These are phyloP conservation scores for Alternaria novae-zelandiae DNA, from an alignment of 2,329 filamentous ascomycete species.

Conservation along the genomic window DNA sequence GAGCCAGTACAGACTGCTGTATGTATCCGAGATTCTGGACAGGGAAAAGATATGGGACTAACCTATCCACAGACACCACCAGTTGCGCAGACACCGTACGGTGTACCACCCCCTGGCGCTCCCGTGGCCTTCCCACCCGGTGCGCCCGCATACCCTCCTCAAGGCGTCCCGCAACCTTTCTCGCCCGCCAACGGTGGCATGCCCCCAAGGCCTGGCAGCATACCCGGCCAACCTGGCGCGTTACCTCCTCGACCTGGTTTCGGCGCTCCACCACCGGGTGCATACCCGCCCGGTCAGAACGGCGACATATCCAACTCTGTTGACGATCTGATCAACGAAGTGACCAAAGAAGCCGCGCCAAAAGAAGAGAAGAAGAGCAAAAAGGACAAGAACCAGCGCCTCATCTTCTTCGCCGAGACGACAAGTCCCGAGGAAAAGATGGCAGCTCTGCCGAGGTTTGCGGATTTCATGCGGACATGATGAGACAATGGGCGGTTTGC, in stretches of 20 bases:
- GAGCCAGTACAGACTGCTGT: slow-evolving; percentile 39
- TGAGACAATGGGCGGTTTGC: neutral
- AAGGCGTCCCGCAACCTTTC: slow-evolving; percentile 30
- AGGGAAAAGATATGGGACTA: slow-evolving; percentile 3
- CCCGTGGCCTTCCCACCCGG: slow-evolving; percentile 31
- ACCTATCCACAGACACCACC: slow-evolving; percentile 27
- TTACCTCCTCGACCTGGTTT: slow-evolving; percentile 50
- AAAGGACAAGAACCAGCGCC: slow-evolving; percentile 66
- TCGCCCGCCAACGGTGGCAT: slow-evolving; percentile 33
- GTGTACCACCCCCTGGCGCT: slow-evolving; percentile 25
- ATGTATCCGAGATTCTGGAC: neutral
- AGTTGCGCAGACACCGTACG: slow-evolving; percentile 26
- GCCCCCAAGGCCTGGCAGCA: slow-evolving; percentile 39
- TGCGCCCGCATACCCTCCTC: slow-evolving; percentile 24
- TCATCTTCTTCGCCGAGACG: slow-evolving; percentile 83
- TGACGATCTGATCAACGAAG: slow-evolving; percentile 60
- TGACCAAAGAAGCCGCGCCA: slow-evolving; percentile 52
- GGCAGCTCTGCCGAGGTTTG: slow-evolving; percentile 78
- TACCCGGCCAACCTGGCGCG: slow-evolving; percentile 32
- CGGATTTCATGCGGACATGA: slow-evolving; percentile 44
- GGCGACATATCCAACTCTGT: slow-evolving; percentile 50
- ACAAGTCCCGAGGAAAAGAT: slow-evolving; percentile 89
- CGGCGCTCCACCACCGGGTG: slow-evolving; percentile 27
- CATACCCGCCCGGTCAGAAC: slow-evolving; percentile 19
- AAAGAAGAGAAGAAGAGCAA: slow-evolving; percentile 61